Evolutionary conservation across 2,329 filamentous ascomycete genomes (phyloP), one percentile per base, ranked within the genome.

Genomic region (Monosporascus sp.): DNA sequence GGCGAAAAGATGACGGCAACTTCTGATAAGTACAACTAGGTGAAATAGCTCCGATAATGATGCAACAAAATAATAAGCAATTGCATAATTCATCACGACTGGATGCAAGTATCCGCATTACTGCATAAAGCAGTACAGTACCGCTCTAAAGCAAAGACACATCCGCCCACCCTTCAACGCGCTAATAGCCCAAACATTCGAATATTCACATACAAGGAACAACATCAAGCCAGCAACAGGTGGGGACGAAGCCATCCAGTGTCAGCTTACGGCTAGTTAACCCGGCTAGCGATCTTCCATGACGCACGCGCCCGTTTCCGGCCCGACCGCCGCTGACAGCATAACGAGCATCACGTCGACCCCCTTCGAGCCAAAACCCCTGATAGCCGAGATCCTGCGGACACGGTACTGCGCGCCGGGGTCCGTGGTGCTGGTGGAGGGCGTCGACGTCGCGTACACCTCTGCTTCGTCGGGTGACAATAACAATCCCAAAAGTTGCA

Each of bases 361-460:
- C n/a, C 22, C 19, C n/a, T 27, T 27, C 56, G 54, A 63, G 26
- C 67, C 68, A 9, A 64, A 62, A 34, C 77, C 76, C 5, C 66
- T 79, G 41, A 76, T 83, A 52, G 62, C 63, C 20, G 75, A 81
- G 52, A 73, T 83, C 24, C 60, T 82, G 5, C 71, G 75, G 45
- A 80, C 78, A 22, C 70, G 70, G 20, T 75, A 73, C 61, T 80
- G 77, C 62, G 56, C 74, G 3, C 71, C 76, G 0, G 73, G 73
- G 3, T 77, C 78, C 2, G 59, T 82, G 49, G 77, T 83, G 37
- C 69, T 82, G 0, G 75, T 83, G 38, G 76, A 79, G 54, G 70
- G 67, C 46, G 54, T 80, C n/a, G 70, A 77, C 14, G 50, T 59
- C 17, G 56, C 71, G 1, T 62, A 72, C 1, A 65, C 76, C 0